Base-by-base conservation (phyloP, 2,329 filamentous ascomycete genomes). In the Fusarium praegraminearum region DNA sequence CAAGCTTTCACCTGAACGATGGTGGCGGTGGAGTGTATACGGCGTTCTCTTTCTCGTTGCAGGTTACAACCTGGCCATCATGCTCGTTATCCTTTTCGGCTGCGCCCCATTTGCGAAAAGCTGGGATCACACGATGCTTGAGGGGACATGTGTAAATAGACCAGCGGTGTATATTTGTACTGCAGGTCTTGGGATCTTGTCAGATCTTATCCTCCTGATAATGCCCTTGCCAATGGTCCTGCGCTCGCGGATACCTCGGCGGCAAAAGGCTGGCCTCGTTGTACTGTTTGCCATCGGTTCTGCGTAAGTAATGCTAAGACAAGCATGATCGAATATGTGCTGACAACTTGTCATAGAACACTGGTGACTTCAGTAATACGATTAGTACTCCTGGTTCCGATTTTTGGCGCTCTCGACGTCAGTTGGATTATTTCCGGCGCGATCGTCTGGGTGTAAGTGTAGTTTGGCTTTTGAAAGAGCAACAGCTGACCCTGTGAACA, bases 211-310 rank as follows among this genome's bases (percentile, higher is more conserved):
- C 18, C 78, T 85, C 26, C 80, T 84, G 57, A 67, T 79, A 1
- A 74, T 86, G 26, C 85, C 84, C 0, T 79, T 86, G 20, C 81
- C 80, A 0, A 82, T 84, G 38, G 77, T 86, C 12, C 70, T 82
- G 51, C 76, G 76, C 18, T 71, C 86, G 7, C 81, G 83, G 55
- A 80, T 87, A 62, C 83, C 83, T 0, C 70, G 66, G 40, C 80
- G 79, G 22, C 83, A 86, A 64, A 86, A 85, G 70, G 62, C 82
- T 15, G 83, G 79, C 3, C 74, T 85, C 3, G 74, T 80, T 3
- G 68, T 80, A 3, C 79, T 86, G 20, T 85, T 87, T 59, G 79
- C 78, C 8, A 76, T 86, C n/a, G 83, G 83, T 43, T 80, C 73
- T 8, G 61, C 77, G 76, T 76, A 57, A 65, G 76, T 64, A 6